These are phyloP conservation scores for Neurospora intermedia DNA, from an alignment of 495 filamentous ascomycete genomes.

Conservation along the genomic window DNA sequence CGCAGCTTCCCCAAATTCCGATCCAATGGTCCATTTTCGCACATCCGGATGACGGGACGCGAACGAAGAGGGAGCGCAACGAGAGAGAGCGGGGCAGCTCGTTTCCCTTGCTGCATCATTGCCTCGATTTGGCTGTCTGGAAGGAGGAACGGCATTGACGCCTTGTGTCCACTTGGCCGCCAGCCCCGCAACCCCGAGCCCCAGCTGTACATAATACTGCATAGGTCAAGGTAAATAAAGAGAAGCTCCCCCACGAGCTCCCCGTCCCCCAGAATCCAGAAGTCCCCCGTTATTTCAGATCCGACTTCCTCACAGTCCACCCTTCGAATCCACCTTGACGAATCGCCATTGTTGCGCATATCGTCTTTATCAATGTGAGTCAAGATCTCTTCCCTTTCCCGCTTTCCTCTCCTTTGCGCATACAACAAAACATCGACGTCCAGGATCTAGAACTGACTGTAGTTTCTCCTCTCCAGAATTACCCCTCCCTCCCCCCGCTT, in stretches of 20 bases:
- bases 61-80: neutral
- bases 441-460: conserved; percentile 5
- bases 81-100: neutral
- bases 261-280: neutral
- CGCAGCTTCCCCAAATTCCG: neutral
- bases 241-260: neutral
- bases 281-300: neutral
- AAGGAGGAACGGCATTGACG: neutral
- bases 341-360: neutral
- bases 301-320: neutral
- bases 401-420: neutral
- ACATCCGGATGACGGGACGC: neutral
- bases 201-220: neutral
- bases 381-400: neutral
- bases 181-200: neutral
- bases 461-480: conserved; percentile 2
- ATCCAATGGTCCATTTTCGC: neutral
- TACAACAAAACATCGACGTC: neutral
- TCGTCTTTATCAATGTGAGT: neutral
- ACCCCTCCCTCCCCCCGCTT: conserved; percentile 17
- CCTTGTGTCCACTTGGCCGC: neutral
- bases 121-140: neutral
- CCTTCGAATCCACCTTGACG: neutral
- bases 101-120: neutral
- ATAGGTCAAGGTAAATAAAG: neutral